Evolutionary conservation across 2,329 filamentous ascomycete genomes (phyloP).

Genomic region (Xylariales sp.): DNA sequence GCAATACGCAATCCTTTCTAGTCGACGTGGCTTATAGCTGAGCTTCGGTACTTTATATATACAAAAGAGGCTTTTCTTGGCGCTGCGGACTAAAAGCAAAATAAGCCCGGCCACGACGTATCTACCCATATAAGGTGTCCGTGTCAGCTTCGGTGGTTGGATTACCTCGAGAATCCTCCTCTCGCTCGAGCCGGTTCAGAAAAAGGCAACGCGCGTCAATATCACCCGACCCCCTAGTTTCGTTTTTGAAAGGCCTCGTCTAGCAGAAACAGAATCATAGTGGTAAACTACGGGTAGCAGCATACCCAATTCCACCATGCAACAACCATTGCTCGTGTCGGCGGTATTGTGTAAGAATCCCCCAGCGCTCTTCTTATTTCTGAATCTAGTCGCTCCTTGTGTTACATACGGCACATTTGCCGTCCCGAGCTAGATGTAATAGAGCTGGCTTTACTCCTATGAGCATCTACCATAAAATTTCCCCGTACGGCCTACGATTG

Average conservation of each 20-base stretch:
- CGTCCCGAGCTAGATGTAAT: background rate
- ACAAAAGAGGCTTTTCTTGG: constrained; percentile 31
- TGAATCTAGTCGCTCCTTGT: background rate
- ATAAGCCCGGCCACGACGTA: constrained; percentile 7
- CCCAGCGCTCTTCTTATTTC: background rate
- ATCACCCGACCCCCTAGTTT: background rate
- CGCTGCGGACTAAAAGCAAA: constrained; percentile 22
- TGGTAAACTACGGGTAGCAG: background rate
- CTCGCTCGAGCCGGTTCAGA: constrained; percentile 8
- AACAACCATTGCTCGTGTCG: constrained; percentile 14
- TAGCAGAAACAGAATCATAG: background rate
- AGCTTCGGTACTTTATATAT: background rate
- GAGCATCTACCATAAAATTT: background rate
- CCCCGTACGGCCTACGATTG: background rate
- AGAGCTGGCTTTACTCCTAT: background rate
- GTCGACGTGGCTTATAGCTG: constrained; percentile 23
- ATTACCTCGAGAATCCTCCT: constrained; percentile 16
- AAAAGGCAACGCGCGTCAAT: constrained; percentile 9
- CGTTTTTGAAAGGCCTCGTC: background rate
- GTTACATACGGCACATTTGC: background rate
- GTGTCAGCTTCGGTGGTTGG: constrained; percentile 9
- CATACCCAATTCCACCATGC: constrained; percentile 23
- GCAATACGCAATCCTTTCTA: constrained; percentile 24
- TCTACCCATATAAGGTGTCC: constrained; percentile 21
- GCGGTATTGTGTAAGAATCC: constrained; percentile 37